Conservation (phyloP, 352 stramenopile species). For the Globisporangium carolinianum region DNA sequence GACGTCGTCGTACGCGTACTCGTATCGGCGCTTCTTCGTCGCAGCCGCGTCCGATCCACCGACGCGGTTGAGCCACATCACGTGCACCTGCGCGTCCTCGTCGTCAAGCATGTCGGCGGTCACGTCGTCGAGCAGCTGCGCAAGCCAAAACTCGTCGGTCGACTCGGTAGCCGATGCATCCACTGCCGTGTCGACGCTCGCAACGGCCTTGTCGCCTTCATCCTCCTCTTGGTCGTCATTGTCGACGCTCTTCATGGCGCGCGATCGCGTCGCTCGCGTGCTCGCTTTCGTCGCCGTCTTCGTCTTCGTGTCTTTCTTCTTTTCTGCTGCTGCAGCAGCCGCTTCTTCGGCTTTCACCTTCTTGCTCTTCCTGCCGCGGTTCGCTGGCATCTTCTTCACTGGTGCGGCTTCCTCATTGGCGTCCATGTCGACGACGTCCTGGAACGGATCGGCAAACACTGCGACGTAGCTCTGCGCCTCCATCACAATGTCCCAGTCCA, state of each 20-base stretch:
- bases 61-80: constrained; percentile 58
- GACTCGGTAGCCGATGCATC: background rate
- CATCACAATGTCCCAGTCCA: constrained; percentile 63
- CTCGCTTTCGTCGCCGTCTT: background rate
- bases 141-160: constrained; percentile 55
- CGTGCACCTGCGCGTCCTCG: constrained; percentile 35
- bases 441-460: constrained; percentile 29
- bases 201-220: constrained; percentile 1
- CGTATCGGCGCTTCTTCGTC: constrained; percentile 24
- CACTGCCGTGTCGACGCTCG: background rate
- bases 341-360: background rate
- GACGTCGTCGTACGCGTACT: constrained; percentile 50
- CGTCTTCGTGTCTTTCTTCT: constrained; percentile 4
- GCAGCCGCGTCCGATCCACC: background rate
- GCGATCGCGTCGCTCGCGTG: background rate
- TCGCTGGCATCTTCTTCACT: background rate
- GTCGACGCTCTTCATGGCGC: background rate
- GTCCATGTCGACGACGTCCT: background rate
- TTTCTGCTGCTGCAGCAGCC: background rate
- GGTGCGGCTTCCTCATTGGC: constrained; percentile 1
- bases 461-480: constrained; percentile 58
- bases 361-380: background rate
- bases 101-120: constrained; percentile 61
- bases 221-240: constrained; percentile 2
- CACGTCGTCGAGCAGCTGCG: constrained; percentile 67